Conservation (phyloP, 495 filamentous ascomycete species). For the Aspergillus conjunctus region DNA sequence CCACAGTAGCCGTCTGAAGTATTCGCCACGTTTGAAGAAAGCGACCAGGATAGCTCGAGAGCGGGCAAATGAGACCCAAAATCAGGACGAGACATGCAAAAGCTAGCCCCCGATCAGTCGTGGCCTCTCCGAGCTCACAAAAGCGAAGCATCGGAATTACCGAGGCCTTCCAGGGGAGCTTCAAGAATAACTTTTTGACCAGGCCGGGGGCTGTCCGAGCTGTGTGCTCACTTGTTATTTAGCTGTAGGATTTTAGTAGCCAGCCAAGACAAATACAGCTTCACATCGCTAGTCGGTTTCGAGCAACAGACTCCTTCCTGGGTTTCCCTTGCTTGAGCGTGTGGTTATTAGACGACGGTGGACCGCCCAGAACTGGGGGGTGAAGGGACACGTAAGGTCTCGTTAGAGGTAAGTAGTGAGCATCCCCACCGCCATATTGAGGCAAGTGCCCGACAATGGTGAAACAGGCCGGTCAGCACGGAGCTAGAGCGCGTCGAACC, state of each 20-base stretch:
- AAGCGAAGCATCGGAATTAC: slow-evolving; percentile 4
- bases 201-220: no score
- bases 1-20: not conserved
- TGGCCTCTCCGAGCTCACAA: not conserved
- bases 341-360: not conserved
- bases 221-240: not conserved
- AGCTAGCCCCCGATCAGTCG: not conserved
- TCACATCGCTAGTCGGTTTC: not conserved
- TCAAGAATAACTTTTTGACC: no score
- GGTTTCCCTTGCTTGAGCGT: not conserved
- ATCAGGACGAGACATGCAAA: not conserved
- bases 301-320: slow-evolving; percentile 1
- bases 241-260: not conserved
- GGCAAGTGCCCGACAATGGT: slow-evolving; percentile 44
- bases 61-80: not conserved
- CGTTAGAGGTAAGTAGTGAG: slow-evolving; percentile 16
- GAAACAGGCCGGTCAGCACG: slow-evolving; percentile 31
- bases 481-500: slow-evolving; percentile 3
- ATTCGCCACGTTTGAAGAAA: not conserved
- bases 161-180: not conserved
- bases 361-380: not conserved
- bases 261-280: not conserved
- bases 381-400: slow-evolving; percentile 39
- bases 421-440: slow-evolving; percentile 22
- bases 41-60: not conserved